A percentile compares a stretch with the other conserved stretches of the same genome.
phyloP scores from a whole-genome alignment of 2,329 filamentous ascomycete genomes.

The Claviceps arundinis region DNA sequence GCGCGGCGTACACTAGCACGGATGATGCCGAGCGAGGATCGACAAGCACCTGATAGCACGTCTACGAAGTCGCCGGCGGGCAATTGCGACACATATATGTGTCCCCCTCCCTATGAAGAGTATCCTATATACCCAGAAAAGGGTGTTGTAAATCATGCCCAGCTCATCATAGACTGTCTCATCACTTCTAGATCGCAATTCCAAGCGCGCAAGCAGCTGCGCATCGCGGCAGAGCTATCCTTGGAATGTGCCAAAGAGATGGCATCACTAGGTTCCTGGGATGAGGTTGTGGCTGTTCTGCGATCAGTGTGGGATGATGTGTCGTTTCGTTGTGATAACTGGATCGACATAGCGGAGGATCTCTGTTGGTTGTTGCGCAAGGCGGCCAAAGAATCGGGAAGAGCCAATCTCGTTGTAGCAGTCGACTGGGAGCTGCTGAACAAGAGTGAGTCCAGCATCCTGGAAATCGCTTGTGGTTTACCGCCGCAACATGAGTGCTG shows the following conservation, averaged over 20 bases:
- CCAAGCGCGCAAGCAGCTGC: conserved; percentile 36
- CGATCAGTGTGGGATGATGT: conserved; percentile 44
- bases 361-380: conserved; percentile 47
- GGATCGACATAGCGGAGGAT: conserved; percentile 46
- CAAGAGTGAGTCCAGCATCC: conserved; percentile 30
- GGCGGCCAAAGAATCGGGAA: conserved; percentile 38
- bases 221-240: conserved; percentile 41
- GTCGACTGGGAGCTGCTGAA: conserved; percentile 55
- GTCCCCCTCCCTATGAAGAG: conserved; percentile 48
- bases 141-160: conserved; percentile 38
- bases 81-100: conserved; percentile 55
- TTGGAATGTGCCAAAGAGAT: conserved; percentile 45
- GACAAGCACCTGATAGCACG: conserved; percentile 35
- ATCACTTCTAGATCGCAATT: conserved; percentile 40
- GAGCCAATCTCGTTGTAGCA: conserved; percentile 42
- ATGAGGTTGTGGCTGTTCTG: conserved; percentile 39
- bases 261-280: conserved; percentile 35
- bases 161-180: conserved; percentile 40
- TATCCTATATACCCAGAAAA: conserved; percentile 32
- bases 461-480: not conserved
- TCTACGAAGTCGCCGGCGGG: conserved; percentile 32
- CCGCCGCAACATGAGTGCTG: not conserved
- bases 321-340: conserved; percentile 44
- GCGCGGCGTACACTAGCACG: conserved; percentile 40
- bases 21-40: conserved; percentile 44